Evolutionary conservation across 2,329 filamentous ascomycete species (phyloP).

Genomic region (Pseudodiploospora longispora): DNA sequence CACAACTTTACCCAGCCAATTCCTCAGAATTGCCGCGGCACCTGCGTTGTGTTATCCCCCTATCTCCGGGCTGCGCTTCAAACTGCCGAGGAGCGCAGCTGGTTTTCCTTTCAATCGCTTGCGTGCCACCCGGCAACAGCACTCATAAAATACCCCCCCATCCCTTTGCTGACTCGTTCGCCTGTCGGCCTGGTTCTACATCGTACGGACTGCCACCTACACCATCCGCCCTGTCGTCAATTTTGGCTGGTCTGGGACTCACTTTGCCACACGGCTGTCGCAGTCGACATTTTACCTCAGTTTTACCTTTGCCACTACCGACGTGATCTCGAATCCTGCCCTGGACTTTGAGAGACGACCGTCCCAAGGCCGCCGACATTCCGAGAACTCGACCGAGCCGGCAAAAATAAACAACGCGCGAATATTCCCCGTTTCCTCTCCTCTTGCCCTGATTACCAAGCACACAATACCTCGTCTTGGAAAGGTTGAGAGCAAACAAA

Average conservation of each 20-base stretch:
- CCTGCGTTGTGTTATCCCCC: slow-evolving; percentile 10
- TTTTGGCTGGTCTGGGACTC: no score
- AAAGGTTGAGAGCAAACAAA: no score
- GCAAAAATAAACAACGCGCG: no score
- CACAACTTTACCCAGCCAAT: slow-evolving; percentile 21
- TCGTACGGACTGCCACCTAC: background rate
- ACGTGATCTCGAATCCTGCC: slow-evolving; percentile 10
- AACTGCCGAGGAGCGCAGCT: slow-evolving; percentile 12
- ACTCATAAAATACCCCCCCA: background rate
- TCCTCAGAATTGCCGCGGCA: slow-evolving; percentile 18
- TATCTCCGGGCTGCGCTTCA: slow-evolving; percentile 12
- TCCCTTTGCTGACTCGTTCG: background rate
- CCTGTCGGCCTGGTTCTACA: slow-evolving; percentile 1
- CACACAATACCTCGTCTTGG: no score
- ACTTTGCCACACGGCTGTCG: no score
- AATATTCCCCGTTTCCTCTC: no score
- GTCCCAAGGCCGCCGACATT: slow-evolving; percentile 4
- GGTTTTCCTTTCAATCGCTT: slow-evolving; percentile 8
- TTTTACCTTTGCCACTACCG: slow-evolving; percentile 7
- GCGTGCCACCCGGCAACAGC: slow-evolving; percentile 5
- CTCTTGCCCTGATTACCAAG: no score
- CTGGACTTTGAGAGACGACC: slow-evolving; percentile 9
- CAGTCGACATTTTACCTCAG: background rate
- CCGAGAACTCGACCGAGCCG: background rate
- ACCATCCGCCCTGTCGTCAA: no score